Evolutionary conservation across 116 monocot species (phyloP).

Genomic region (Iris pallida): DNA sequence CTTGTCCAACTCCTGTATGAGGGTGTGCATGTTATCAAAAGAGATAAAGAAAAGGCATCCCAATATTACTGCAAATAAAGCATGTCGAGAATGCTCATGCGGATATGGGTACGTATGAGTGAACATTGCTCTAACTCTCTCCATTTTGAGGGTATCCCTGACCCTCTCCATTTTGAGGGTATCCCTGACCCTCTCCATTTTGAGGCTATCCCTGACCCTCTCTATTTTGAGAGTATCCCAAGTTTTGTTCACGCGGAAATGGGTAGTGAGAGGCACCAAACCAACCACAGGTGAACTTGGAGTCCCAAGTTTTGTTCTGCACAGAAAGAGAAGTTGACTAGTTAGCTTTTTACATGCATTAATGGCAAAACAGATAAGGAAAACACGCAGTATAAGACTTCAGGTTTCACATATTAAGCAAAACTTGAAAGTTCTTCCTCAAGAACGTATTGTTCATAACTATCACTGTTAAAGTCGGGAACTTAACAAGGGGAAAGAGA

Average conservation of each 20-base stretch:
- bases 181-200: conserved; percentile 82
- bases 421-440: no score
- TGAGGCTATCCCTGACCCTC: conserved; percentile 62
- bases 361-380: no score
- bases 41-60: conserved; percentile 98
- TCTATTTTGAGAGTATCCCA: conserved; percentile 66
- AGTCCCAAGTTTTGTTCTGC: no score
- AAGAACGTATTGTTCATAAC: no score
- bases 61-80: conserved; percentile 66
- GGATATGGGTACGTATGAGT: conserved; percentile 94
- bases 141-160: conserved; percentile 69
- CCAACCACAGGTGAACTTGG: not conserved
- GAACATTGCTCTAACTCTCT: conserved; percentile 77
- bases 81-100: conserved; percentile 89
- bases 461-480: no score
- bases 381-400: no score
- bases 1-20: conserved; percentile 83
- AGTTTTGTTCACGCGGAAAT: no score
- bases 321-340: no score
- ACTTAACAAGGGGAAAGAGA: no score
- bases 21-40: conserved; percentile 88
- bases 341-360: no score
- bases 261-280: not conserved
- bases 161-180: conserved; percentile 70
- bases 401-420: no score